Conservation (phyloP, 345 rosid species). For the Arabidopsis arenosa region DNA sequence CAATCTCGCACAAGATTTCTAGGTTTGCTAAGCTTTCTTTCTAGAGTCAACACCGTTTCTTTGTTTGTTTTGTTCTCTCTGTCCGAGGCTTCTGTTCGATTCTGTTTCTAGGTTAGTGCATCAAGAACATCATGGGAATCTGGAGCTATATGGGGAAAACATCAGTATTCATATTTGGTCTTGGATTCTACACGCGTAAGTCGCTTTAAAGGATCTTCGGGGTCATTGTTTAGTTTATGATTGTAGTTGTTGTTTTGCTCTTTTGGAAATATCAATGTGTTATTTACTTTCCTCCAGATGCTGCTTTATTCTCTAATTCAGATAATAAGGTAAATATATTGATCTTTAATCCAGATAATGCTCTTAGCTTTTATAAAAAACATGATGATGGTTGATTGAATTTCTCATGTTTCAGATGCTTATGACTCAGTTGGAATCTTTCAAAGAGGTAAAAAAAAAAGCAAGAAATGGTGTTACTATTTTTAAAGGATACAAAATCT, state of each 20-base stretch:
- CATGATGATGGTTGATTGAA: background rate
- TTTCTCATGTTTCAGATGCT: background rate
- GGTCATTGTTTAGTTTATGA: background rate
- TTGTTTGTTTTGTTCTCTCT: background rate
- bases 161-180: background rate
- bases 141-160: background rate
- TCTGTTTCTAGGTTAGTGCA: background rate
- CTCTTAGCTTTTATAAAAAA: background rate
- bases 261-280: background rate
- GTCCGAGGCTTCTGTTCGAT: background rate
- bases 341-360: background rate
- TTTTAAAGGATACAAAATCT: background rate
- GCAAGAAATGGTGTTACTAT: background rate
- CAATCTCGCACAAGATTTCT: background rate
- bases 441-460: background rate
- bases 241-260: background rate
- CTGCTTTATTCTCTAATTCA: background rate
- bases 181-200: background rate
- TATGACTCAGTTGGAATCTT: background rate
- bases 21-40: background rate
- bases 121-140: background rate
- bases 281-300: background rate
- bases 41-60: background rate
- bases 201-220: background rate
- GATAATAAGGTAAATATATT: background rate